Evolutionary conservation across 2,329 filamentous ascomycete genomes (phyloP).

Genomic region (Ophiostoma angusticollis): DNA sequence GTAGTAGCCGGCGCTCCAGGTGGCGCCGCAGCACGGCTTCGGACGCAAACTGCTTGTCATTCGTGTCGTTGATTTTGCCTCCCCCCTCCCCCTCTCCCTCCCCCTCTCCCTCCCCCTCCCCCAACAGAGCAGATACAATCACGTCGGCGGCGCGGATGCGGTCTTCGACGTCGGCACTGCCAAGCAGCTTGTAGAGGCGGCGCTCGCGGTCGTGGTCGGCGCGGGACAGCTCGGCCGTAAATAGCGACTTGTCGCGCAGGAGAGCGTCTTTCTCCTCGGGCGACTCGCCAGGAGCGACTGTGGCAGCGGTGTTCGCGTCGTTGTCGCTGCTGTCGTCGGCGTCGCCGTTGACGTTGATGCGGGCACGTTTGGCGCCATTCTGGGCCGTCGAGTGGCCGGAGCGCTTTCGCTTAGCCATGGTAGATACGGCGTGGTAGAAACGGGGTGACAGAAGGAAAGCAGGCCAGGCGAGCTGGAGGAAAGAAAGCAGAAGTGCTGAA

Average conservation of each 20-base stretch:
- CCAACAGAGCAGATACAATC: conserved; percentile 43
- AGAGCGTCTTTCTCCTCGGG: conserved; percentile 8
- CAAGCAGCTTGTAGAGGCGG: conserved; percentile 46
- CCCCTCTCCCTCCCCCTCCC: conserved; percentile 15
- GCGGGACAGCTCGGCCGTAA: conserved; percentile 37
- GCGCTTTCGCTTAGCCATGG: conserved; percentile 13
- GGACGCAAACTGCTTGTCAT: conserved; percentile 29
- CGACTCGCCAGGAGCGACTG: neutral
- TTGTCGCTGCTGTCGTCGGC: neutral
- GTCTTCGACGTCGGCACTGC: conserved; percentile 43
- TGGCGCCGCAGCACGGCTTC: conserved; percentile 45
- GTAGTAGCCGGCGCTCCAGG: conserved; percentile 58
- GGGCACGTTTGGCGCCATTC: conserved; percentile 8
- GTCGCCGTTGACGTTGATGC: conserved; percentile 5
- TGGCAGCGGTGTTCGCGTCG: neutral
- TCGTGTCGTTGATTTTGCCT: no score
- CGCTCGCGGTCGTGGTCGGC: conserved; percentile 47
- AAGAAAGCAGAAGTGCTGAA: no score
- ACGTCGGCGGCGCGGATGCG: conserved; percentile 46
- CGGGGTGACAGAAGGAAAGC: no score
- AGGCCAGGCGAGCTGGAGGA: no score
- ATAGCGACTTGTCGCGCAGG: conserved; percentile 27
- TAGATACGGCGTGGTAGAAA: neutral
- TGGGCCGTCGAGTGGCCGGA: conserved; percentile 3
- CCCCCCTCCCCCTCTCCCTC: neutral